Percentiles rank a stretch among this genome's conserved stretches.
Evolutionary conservation across 1,284 basidiomycete genomes (phyloP).

Genomic region (Volvariella volvacea): DNA sequence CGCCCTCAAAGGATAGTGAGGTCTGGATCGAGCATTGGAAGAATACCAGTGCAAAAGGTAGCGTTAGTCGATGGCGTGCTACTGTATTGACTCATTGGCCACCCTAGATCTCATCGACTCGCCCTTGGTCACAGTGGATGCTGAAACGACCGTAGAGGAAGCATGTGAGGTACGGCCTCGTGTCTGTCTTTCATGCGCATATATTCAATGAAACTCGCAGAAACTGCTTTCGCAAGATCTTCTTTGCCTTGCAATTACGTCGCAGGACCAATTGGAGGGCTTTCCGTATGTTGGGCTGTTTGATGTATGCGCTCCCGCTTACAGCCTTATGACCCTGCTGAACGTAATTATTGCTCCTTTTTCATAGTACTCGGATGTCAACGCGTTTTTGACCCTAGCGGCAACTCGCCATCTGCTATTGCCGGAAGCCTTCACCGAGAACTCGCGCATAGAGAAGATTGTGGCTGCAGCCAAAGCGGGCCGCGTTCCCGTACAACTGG

Average conservation of each 20-base stretch:
- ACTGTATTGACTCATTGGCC: neutral
- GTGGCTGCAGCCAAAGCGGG: constrained; percentile 66
- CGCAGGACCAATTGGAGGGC: constrained; percentile 19
- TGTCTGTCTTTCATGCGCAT: neutral
- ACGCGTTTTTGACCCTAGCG: constrained; percentile 73
- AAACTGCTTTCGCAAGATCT: constrained; percentile 54
- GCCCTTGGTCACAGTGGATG: constrained; percentile 54
- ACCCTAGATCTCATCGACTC: constrained; percentile 60
- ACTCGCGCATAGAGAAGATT: constrained; percentile 57
- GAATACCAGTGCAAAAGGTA: constrained; percentile 48
- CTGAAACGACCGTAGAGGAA: constrained; percentile 66
- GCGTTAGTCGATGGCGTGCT: constrained; percentile 4
- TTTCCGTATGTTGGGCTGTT: constrained; percentile 56
- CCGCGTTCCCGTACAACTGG: constrained; percentile 61
- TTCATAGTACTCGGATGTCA: constrained; percentile 69
- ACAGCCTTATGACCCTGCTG: neutral
- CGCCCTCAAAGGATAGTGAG: constrained; percentile 33
- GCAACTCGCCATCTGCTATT: constrained; percentile 65
- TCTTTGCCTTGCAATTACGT: constrained; percentile 56
- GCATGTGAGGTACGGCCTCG: constrained; percentile 61
- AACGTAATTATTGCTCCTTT: neutral
- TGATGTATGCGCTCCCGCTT: constrained; percentile 45
- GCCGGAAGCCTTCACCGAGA: constrained; percentile 50
- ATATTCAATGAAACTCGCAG: constrained; percentile 26
- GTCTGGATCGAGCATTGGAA: constrained; percentile 57